These are phyloP conservation scores for Stagonosporopsis tanaceti DNA, from an alignment of 2,329 filamentous ascomycete species.

Conservation along the genomic window DNA sequence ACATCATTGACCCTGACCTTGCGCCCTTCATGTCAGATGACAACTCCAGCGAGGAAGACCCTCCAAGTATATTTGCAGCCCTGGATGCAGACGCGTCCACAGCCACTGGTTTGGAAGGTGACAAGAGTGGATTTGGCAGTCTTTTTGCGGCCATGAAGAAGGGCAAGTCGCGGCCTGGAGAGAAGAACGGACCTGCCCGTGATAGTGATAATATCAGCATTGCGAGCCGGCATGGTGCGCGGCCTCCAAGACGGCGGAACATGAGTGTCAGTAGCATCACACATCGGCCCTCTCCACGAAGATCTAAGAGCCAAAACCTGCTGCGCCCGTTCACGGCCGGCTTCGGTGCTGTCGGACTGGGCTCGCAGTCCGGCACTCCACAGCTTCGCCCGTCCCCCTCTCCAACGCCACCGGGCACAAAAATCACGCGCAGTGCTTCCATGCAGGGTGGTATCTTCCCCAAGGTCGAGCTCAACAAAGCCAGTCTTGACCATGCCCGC, in stretches of 20 bases:
- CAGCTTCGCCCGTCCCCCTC: conserved; percentile 36
- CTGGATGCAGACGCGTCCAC: conserved; percentile 70
- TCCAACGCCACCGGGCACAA: conserved; percentile 43
- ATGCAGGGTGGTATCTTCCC: conserved; percentile 78
- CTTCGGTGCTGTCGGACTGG: conserved; percentile 36
- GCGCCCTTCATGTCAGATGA: conserved; percentile 95
- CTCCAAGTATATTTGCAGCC: conserved; percentile 81
- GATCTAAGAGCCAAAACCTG: conserved; percentile 62
- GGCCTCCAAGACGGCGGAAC: conserved; percentile 77
- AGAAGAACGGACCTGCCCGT: conserved; percentile 75
- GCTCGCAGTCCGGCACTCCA: conserved; percentile 32
- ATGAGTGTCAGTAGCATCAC: conserved; percentile 81
- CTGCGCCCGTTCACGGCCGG: conserved; percentile 58
- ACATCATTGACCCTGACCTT: conserved; percentile 96
- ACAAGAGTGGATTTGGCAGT: conserved; percentile 75
- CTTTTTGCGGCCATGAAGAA: conserved; percentile 78
- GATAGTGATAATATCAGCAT: conserved; percentile 72
- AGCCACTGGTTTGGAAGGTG: conserved; percentile 72
- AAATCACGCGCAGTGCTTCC: conserved; percentile 76
- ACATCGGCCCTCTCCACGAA: conserved; percentile 76
- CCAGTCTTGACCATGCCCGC: conserved; percentile 87
- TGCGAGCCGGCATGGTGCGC: conserved; percentile 66
- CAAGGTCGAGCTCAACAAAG: conserved; percentile 83
- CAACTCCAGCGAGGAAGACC: conserved; percentile 90
- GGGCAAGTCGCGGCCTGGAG: conserved; percentile 73